phyloP scores from a whole-genome alignment of 768 basidiomycete species.

The Heimioporus sp. region DNA sequence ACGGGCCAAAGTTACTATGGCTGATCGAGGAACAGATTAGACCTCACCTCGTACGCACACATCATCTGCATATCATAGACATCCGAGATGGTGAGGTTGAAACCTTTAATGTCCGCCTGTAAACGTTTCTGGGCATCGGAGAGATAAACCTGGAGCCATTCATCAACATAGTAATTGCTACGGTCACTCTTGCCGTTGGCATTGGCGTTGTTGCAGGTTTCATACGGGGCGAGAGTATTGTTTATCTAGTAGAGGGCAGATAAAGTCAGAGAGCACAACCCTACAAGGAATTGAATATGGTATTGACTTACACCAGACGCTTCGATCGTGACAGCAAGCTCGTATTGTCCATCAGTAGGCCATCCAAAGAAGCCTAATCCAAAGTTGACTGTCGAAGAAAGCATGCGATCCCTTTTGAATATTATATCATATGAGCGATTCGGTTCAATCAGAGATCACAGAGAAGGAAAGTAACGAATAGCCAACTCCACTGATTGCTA shows the following conservation, averaged over 20 bases:
- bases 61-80: conserved; percentile 76
- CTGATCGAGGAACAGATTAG: background rate
- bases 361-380: conserved; percentile 77
- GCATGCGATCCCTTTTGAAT: conserved; percentile 65
- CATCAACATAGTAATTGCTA: conserved; percentile 50
- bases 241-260: conserved; percentile 50
- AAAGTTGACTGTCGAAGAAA: conserved; percentile 61
- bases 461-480: too few species aligned
- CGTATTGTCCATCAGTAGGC: conserved; percentile 69
- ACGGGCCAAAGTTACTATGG: too few species aligned
- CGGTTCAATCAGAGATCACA: background rate
- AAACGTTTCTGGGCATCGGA: conserved; percentile 61
- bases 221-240: conserved; percentile 84
- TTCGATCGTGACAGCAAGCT: conserved; percentile 77
- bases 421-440: background rate
- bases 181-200: conserved; percentile 49
- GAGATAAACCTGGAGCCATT: conserved; percentile 77
- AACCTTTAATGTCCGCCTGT: conserved; percentile 49
- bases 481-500: background rate
- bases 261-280: background rate
- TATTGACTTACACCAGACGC: conserved; percentile 47
- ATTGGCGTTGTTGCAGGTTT: conserved; percentile 70
- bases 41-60: conserved; percentile 76
- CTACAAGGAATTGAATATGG: background rate
- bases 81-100: conserved; percentile 63